These are phyloP conservation scores for Fusarium coffeatum DNA, from an alignment of 2,329 filamentous ascomycete genomes.

Conservation along the genomic window DNA sequence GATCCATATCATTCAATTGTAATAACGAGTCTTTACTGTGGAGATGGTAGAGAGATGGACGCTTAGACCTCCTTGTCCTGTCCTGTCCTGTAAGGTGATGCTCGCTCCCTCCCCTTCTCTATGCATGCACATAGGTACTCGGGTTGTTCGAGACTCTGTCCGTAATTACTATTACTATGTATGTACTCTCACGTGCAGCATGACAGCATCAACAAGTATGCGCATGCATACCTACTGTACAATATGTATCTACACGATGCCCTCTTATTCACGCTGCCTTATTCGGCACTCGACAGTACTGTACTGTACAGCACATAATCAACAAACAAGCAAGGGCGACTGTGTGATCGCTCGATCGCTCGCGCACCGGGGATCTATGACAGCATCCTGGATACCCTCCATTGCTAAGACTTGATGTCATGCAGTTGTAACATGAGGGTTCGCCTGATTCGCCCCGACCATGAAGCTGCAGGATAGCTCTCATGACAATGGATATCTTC, in stretches of 20 bases:
- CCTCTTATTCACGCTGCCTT: background rate
- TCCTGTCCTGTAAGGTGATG: conserved; percentile 19
- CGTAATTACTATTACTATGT: background rate
- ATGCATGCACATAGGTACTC: background rate
- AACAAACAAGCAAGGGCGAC: background rate
- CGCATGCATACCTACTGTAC: background rate
- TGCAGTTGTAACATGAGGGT: background rate
- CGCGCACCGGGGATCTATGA: conserved; percentile 9
- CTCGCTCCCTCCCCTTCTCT: conserved; percentile 1
- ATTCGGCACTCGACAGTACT: background rate
- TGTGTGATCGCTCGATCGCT: conserved; percentile 10
- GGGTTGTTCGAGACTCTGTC: conserved; percentile 2
- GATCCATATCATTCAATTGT: background rate
- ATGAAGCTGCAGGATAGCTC: background rate
- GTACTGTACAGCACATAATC: background rate
- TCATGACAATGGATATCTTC: conserved; percentile 12
- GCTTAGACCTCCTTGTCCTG: conserved; percentile 33
- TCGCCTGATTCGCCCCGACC: conserved; percentile 2
- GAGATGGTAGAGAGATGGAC: conserved; percentile 16
- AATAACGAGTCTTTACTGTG: conserved; percentile 15
- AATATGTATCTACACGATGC: background rate
- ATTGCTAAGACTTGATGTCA: conserved; percentile 24
- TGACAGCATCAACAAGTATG: background rate
- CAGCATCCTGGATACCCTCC: conserved; percentile 1
- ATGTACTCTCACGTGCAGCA: conserved; percentile 24